phyloP scores from a whole-genome alignment of 768 basidiomycete species.

The Exsudoporus frostii region DNA sequence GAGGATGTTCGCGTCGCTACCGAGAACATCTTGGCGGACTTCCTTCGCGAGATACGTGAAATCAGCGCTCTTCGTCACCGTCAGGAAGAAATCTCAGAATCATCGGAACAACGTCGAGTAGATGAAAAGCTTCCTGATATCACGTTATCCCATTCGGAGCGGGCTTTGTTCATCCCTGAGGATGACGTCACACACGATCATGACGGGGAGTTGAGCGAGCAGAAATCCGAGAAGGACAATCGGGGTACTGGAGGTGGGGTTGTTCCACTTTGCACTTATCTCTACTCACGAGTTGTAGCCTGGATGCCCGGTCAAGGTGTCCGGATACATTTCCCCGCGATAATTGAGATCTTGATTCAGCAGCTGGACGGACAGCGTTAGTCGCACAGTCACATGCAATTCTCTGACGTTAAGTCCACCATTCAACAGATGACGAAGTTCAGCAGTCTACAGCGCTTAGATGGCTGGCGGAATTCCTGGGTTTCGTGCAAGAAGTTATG shows the following conservation, averaged over 20 bases:
- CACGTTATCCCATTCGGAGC: constrained; percentile 54
- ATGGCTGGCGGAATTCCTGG: constrained; percentile 90
- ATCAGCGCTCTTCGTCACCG: constrained; percentile 73
- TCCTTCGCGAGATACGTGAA: constrained; percentile 86
- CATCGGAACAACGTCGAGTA: constrained; percentile 37
- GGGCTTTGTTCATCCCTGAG: constrained; percentile 52
- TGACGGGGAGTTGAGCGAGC: constrained; percentile 44
- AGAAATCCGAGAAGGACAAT: constrained; percentile 44
- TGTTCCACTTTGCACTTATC: background rate
- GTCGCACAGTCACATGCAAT: constrained; percentile 27
- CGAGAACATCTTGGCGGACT: constrained; percentile 83
- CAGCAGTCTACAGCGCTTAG: constrained; percentile 91
- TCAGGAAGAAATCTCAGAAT: constrained; percentile 51
- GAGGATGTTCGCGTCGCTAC: constrained; percentile 91
- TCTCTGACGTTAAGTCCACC: background rate
- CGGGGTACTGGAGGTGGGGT: constrained; percentile 62
- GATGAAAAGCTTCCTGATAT: constrained; percentile 59
- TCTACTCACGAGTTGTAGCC: constrained; percentile 38
- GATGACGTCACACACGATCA: constrained; percentile 38
- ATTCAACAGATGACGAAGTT: constrained; percentile 72
- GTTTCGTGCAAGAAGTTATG: constrained; percentile 87
- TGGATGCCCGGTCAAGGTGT: constrained; percentile 97
- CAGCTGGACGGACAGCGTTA: constrained; percentile 83
- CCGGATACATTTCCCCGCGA: constrained; percentile 83
- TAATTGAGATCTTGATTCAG: constrained; percentile 88